Evolutionary conservation across 2,329 filamentous ascomycete genomes (phyloP), one percentile per base, ranked within the genome.

Genomic region (Fusarium heterosporum): DNA sequence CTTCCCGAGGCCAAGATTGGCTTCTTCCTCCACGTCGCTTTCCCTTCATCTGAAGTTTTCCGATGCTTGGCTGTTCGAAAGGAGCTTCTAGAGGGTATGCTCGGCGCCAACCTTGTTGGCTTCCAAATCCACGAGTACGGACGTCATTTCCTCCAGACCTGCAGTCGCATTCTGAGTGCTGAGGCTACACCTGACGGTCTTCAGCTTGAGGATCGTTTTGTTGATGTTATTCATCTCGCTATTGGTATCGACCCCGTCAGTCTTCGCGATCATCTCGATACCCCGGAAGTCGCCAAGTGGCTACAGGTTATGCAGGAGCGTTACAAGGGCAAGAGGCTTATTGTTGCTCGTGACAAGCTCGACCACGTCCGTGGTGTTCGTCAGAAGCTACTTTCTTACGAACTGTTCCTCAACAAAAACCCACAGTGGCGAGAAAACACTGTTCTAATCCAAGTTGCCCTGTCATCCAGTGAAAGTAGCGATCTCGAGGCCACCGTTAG

Each of bases 41-140:
- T 98, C 78, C 95, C 95, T 1, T 97, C 95, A 0, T 97, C 95
- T 0, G 95, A 98, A 74, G 93, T 98, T 2, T 98, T 98, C 80
- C 88, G 95, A 46, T 98, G 95, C 77, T 81, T 98, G 22, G 92
- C 95, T 4, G 90, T 93, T 12, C 91, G 95, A 59, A 94, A 91
- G 70, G 87, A 97, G 78, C 85, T 98, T 11, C 85, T 98, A 2
- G 91, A 97, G 71, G 95, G 96, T 55, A 95, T 98, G 83, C 87
- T 98, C 1, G 95, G 95, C 11, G 93, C 96, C 55, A 97, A 97
- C 72, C 83, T 98, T 13, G 88, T 98, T 64, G 94, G 93, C 3
- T 98, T 98, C 79, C 95, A 98, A 79, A 97, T 93, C 25, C 88
- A 90, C 55, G 95, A 98, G 78, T 98, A 98, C 74, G 91, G 92